Conservation (phyloP, 2,329 filamentous ascomycete genomes). For the Biscogniauxia sp. region DNA sequence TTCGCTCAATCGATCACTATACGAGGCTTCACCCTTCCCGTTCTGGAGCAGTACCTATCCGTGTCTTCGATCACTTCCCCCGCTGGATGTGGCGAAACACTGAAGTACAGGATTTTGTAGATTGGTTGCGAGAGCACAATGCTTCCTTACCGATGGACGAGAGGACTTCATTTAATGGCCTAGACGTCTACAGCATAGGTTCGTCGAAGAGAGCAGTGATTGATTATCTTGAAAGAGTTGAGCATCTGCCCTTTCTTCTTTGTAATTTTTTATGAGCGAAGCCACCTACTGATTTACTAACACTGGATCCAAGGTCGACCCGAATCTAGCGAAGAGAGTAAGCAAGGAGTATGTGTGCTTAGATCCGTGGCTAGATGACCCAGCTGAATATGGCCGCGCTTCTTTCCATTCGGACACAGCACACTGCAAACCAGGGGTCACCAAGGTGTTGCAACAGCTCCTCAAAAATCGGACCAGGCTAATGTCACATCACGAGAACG, state of each 20-base stretch:
- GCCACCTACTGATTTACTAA: neutral
- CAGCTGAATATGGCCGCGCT: slow-evolving; percentile 46
- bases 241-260: slow-evolving; percentile 1
- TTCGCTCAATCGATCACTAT: slow-evolving; percentile 49
- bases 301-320: slow-evolving; percentile 34
- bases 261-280: neutral
- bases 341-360: slow-evolving; percentile 44
- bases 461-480: slow-evolving; percentile 43
- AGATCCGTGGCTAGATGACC: slow-evolving; percentile 47
- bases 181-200: slow-evolving; percentile 40
- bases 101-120: slow-evolving; percentile 48
- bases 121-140: slow-evolving; percentile 50
- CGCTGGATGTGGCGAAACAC: slow-evolving; percentile 57
- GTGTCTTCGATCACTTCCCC: slow-evolving; percentile 49
- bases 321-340: slow-evolving; percentile 41
- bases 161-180: slow-evolving; percentile 43
- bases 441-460: slow-evolving; percentile 44
- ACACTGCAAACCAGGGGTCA: slow-evolving; percentile 44
- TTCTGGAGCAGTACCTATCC: slow-evolving; percentile 29
- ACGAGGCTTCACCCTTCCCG: slow-evolving; percentile 41
- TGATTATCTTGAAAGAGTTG: slow-evolving; percentile 42
- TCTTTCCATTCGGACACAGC: slow-evolving; percentile 36
- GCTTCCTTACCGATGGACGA: slow-evolving; percentile 15
- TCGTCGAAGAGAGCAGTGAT: slow-evolving; percentile 24
- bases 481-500: slow-evolving; percentile 32